These are phyloP conservation scores for Quercus alba DNA, from an alignment of 306 rosid species.

Conservation along the genomic window DNA sequence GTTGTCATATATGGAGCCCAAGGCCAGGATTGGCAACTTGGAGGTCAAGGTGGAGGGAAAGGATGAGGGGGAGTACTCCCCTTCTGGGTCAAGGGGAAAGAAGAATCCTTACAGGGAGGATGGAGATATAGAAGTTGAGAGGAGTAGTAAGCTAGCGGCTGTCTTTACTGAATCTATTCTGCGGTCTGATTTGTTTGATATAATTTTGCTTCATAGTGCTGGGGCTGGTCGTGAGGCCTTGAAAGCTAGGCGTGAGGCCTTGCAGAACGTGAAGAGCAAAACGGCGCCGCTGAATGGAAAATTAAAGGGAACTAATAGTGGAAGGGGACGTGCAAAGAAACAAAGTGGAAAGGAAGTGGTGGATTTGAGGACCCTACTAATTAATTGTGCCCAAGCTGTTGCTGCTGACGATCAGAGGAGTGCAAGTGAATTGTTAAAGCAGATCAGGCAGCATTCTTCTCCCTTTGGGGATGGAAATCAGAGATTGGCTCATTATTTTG, in stretches of 20 bases:
- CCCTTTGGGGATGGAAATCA: constrained; percentile 88
- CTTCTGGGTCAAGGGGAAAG: constrained; percentile 45
- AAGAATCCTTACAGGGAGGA: constrained; percentile 51
- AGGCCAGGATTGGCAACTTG: constrained; percentile 18
- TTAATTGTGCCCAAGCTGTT: constrained; percentile 88
- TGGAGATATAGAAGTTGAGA: constrained; percentile 54
- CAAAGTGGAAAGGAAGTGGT: constrained; percentile 65
- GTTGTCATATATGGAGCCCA: constrained; percentile 18
- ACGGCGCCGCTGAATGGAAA: constrained; percentile 36
- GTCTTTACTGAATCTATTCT: constrained; percentile 55
- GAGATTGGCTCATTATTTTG: constrained; percentile 80
- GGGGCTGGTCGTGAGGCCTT: constrained; percentile 48
- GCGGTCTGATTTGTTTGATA: constrained; percentile 61
- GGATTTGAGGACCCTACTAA: constrained; percentile 79
- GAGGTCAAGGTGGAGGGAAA: constrained; percentile 47
- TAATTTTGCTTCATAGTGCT: constrained; percentile 49
- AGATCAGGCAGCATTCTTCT: constrained; percentile 67
- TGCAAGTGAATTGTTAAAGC: constrained; percentile 68
- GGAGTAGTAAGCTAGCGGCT: constrained; percentile 83
- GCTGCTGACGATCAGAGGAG: constrained; percentile 83
- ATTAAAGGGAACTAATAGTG: constrained; percentile 36
- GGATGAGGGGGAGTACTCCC: constrained; percentile 29
- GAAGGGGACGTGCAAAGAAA: constrained; percentile 73
- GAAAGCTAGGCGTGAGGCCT: constrained; percentile 47
- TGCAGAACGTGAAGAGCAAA: constrained; percentile 41